A percentile compares a stretch with the other conserved stretches of the same genome.
These are phyloP conservation scores for Mentha longifolia DNA, from an alignment of 257 asterid genomes.

Conservation along the genomic window DNA sequence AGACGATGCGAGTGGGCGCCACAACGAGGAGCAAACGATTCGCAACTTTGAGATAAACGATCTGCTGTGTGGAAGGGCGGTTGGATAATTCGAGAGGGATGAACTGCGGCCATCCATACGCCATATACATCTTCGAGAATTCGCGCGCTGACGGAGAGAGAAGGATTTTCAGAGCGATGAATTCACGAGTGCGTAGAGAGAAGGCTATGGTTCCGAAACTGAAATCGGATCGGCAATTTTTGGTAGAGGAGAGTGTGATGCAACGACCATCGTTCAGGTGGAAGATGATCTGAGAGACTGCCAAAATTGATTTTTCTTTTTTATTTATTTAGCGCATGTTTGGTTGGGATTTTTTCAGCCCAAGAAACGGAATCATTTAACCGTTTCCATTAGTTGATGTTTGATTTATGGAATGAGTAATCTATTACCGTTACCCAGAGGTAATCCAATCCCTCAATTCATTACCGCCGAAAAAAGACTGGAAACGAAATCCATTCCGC, in stretches of 20 bases:
- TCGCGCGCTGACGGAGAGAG: conserved; percentile 4
- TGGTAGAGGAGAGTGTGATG: conserved; percentile 31
- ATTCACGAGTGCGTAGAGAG: conserved; percentile 33
- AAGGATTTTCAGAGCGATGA: conserved; percentile 23
- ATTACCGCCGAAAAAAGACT: too few relatives aligned
- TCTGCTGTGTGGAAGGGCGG: conserved; percentile 64
- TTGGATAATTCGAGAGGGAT: conserved; percentile 78
- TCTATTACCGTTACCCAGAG: too few relatives aligned
- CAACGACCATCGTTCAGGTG: conserved; percentile 41
- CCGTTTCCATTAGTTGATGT: too few relatives aligned
- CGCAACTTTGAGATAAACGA: conserved; percentile 77
- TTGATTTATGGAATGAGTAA: too few relatives aligned
- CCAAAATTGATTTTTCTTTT: too few relatives aligned
- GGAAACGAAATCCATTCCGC: too few relatives aligned
- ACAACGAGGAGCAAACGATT: conserved; percentile 86
- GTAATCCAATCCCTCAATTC: too few relatives aligned
- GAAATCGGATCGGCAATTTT: conserved; percentile 42
- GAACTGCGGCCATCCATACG: conserved; percentile 99
- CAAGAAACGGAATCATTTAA: too few relatives aligned
- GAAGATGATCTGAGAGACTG: conserved; percentile 54
- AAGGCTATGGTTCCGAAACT: conserved; percentile 33
- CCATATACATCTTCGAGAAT: conserved; percentile 87
- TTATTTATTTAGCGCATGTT: too few relatives aligned
- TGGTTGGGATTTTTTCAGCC: too few relatives aligned
- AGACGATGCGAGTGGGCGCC: conserved; percentile 74